phyloP scores from a whole-genome alignment of 306 rosid genomes.

The Casuarina cunninghamiana region DNA sequence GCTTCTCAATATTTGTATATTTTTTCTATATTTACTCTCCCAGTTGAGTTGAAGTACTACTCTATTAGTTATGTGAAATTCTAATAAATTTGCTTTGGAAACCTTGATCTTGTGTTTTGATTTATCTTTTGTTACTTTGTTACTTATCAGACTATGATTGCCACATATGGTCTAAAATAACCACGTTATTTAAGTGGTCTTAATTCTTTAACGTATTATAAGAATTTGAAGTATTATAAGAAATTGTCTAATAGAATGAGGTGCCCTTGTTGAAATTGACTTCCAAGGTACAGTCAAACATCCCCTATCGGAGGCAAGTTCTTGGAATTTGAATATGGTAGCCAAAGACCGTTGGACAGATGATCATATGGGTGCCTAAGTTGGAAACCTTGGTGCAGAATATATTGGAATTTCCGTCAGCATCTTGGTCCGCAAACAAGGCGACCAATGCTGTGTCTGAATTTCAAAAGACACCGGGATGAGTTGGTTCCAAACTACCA shows the following conservation, averaged over 20 bases:
- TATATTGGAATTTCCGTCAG: neutral
- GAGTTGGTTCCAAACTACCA: neutral
- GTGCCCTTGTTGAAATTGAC: no score
- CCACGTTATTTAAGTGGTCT: no score
- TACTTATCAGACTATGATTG: neutral
- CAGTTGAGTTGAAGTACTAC: slow-evolving; percentile 32
- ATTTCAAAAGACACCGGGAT: no score
- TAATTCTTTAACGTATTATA: no score
- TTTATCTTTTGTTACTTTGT: neutral
- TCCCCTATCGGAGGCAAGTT: neutral
- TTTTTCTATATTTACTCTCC: slow-evolving; percentile 30
- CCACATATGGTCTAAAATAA: no score
- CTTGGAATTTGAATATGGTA: neutral
- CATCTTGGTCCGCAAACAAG: no score
- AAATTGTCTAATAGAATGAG: no score
- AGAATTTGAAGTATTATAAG: no score
- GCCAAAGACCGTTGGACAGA: neutral
- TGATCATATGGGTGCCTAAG: neutral
- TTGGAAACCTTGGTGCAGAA: neutral
- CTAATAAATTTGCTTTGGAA: slow-evolving; percentile 45
- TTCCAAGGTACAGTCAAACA: no score
- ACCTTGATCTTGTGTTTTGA: slow-evolving; percentile 16
- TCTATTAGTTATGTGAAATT: slow-evolving; percentile 46
- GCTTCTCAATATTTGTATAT: slow-evolving; percentile 64
- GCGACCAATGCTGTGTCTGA: no score